Conservation (phyloP, 768 basidiomycete genomes). For the Mycena leptocephala region DNA sequence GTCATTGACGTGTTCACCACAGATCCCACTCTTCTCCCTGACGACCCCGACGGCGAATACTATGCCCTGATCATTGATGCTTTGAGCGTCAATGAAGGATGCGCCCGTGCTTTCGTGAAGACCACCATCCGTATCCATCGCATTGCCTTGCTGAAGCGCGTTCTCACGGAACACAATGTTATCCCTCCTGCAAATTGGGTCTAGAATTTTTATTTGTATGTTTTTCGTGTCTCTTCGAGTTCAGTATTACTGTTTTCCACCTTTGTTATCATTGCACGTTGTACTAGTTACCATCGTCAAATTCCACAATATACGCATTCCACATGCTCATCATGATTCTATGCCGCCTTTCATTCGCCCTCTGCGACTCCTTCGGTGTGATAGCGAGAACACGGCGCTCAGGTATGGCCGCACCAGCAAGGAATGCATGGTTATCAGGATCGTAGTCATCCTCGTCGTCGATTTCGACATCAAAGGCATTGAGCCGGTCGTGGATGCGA, state of each 20-base stretch:
- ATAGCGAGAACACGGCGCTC: too few relatives aligned
- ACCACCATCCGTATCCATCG: too few relatives aligned
- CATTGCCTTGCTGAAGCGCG: conserved; percentile 7
- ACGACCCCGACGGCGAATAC: not conserved
- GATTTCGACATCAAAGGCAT: too few relatives aligned
- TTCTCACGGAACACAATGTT: not conserved
- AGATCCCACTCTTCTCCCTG: conserved; percentile 11
- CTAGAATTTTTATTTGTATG: not conserved
- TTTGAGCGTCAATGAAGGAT: not conserved
- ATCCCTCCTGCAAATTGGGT: not conserved
- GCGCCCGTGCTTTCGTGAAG: too few relatives aligned
- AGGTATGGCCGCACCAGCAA: not conserved
- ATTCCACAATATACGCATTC: conserved; percentile 5
- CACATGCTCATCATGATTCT: conserved; percentile 3
- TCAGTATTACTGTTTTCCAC: not conserved
- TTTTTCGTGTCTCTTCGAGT: not conserved
- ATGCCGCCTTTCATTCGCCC: not conserved
- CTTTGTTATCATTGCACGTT: not conserved
- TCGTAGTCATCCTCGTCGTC: too few relatives aligned
- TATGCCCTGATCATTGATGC: not conserved
- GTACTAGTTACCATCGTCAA: not conserved
- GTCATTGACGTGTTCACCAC: not conserved
- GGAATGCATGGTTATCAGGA: too few relatives aligned
- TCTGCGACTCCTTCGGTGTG: too few relatives aligned
- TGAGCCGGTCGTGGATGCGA: too few relatives aligned